Evolutionary conservation across 345 rosid species (phyloP).

Genomic region (Punica granatum): DNA sequence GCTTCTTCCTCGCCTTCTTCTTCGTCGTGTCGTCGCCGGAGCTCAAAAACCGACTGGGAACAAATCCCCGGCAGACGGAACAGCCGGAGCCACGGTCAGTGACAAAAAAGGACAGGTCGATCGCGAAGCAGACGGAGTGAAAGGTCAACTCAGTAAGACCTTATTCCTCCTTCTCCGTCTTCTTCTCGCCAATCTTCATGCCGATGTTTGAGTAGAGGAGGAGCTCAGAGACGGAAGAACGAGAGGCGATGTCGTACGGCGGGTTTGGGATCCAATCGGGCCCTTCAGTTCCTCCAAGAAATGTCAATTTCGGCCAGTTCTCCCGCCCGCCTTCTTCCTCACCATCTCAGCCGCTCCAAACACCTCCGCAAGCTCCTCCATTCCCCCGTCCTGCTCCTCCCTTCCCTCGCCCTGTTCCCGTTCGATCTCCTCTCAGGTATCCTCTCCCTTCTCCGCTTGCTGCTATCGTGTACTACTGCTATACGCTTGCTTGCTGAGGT

Average conservation of each 20-base stretch:
- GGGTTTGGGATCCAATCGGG: constrained; percentile 46
- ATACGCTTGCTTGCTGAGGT: no score
- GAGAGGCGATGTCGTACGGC: constrained; percentile 1
- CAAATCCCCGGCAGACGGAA: background rate
- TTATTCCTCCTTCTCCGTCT: background rate
- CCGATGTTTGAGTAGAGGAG: background rate
- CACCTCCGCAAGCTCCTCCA: constrained; percentile 18
- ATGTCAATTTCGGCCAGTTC: constrained; percentile 20
- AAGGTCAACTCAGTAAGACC: no score
- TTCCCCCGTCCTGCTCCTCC: background rate
- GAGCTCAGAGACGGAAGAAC: background rate
- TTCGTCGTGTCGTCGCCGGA: constrained; percentile 1
- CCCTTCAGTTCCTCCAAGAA: constrained; percentile 21
- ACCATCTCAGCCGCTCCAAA: constrained; percentile 11
- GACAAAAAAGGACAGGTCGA: background rate
- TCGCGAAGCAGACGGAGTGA: no score
- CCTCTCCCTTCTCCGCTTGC: background rate
- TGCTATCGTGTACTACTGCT: no score
- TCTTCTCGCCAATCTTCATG: background rate
- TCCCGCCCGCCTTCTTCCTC: constrained; percentile 21
- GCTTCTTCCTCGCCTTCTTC: background rate
- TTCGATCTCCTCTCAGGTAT: constrained; percentile 8
- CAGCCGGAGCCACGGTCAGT: background rate
- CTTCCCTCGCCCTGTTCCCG: background rate
- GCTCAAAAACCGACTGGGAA: background rate